phyloP scores from a whole-genome alignment of 73 alveolate species.

The Paramecium pentaurelia region DNA sequence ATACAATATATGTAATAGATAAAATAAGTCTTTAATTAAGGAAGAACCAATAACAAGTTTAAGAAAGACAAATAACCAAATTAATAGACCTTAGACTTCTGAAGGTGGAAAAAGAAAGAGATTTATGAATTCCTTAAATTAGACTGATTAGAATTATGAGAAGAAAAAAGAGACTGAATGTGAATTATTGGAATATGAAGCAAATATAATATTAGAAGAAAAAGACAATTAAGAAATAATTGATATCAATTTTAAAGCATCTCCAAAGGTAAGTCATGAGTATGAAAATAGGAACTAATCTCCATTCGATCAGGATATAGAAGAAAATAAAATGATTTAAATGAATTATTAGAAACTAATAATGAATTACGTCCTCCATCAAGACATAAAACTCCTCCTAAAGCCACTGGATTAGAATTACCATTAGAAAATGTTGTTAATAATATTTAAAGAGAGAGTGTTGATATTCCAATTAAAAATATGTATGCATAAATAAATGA shows the following conservation, averaged over 20 bases:
- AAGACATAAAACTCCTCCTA: conserved; percentile 65
- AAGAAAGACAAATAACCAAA: background rate
- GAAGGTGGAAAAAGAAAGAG: conserved; percentile 20
- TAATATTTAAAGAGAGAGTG: background rate
- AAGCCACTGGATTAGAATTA: conserved; percentile 57
- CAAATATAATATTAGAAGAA: background rate
- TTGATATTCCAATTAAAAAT: conserved; percentile 26
- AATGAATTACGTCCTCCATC: conserved; percentile 47
- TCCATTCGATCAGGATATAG: conserved; percentile 6
- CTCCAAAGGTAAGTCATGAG: background rate
- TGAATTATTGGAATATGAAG: background rate
- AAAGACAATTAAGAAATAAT: background rate
- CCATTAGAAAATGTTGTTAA: background rate
- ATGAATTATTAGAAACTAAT: background rate
- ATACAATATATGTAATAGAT: background rate
- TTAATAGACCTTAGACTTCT: background rate
- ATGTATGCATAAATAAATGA: conserved; percentile 42
- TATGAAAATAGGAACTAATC: background rate
- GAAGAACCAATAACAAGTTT: background rate
- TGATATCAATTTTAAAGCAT: background rate
- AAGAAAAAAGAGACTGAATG: background rate
- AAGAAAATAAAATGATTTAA: background rate
- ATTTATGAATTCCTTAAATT: background rate
- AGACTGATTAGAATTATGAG: background rate
- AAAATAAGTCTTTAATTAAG: background rate